Base-by-base conservation (phyloP, 2,329 filamentous ascomycete species). In the Ophioceras dolichostomum region DNA sequence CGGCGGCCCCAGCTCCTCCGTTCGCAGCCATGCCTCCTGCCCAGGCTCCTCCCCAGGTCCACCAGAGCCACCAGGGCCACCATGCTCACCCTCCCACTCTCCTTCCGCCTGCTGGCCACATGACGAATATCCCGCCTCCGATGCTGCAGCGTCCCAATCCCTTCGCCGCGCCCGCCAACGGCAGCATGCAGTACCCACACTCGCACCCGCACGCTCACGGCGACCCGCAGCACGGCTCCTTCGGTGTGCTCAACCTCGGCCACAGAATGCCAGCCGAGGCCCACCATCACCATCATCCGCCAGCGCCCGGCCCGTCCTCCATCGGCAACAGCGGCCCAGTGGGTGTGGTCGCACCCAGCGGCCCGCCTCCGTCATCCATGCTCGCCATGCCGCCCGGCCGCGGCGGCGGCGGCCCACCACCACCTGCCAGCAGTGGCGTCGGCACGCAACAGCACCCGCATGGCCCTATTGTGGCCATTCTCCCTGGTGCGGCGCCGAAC, bases 371-470 rank as follows among this genome's bases (percentile, higher is more conserved):
- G n/a, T n/a, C n/a, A n/a, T 26, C 22, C 12, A 26, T 26, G 22
- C 22, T 26, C 22, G 22, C 22, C 22, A 26, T 26, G 22, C 22
- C 12, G 21, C 18, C 27, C 38, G 18, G 46, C 47, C 9, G 43
- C 44, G 20, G 41, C 26, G 13, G 17, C 43, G 4, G 27, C 18
- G 9, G 44, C 46, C 14, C 44, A n/a, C 45, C 10, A 38, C 43
- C 18, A 47, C 40, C 29, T 41, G 22, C 21, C 33, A 35, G 22
- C 22, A 26, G 22, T 26, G 22, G 8, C 22, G 22, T 26, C 42
- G 10, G 31, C 42, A 2, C 28, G 46, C 2, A 39, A 36, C 22
- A 29, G 35, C 27, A 40, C 10, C 28, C 10, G 39, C 29, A 47
- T 45, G 19, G 9, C 37, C n/a, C n/a, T n/a, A n/a, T n/a, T n/a